A percentile compares a stretch with the other conserved stretches of the same genome.
These are phyloP conservation scores for Leccinum broughii DNA, from an alignment of 768 basidiomycete species.

Conservation along the genomic window DNA sequence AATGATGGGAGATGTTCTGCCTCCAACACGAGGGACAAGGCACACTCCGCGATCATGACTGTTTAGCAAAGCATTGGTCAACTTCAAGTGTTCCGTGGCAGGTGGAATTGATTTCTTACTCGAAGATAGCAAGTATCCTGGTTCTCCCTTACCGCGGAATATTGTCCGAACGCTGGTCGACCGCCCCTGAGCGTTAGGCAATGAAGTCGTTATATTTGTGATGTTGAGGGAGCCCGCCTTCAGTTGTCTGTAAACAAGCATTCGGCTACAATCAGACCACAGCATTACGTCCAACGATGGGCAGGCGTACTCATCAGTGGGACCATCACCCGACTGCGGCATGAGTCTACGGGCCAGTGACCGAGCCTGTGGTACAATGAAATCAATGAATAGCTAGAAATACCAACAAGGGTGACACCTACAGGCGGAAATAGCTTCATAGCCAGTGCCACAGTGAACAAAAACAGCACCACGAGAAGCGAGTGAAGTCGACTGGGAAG, in stretches of 20 bases:
- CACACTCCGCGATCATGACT: constrained; percentile 82
- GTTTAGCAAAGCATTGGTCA: constrained; percentile 5
- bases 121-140: constrained; percentile 53
- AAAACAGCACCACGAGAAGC: constrained; percentile 39
- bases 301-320: constrained; percentile 55
- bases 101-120: constrained; percentile 2
- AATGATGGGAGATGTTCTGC: constrained; percentile 54
- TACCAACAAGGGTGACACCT: constrained; percentile 15
- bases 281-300: not conserved
- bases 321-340: constrained; percentile 59
- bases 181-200: constrained; percentile 39
- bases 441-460: constrained; percentile 20
- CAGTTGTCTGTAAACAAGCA: constrained; percentile 43
- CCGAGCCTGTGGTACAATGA: constrained; percentile 39
- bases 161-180: constrained; percentile 55
- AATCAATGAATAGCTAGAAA: not conserved
- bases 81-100: not conserved
- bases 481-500: constrained; percentile 43
- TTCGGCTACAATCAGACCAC: constrained; percentile 5
- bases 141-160: constrained; percentile 71
- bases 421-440: constrained; percentile 40
- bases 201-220: constrained; percentile 71
- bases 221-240: constrained; percentile 60
- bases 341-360: constrained; percentile 53
- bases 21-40: constrained; percentile 65